These are phyloP conservation scores for Neurospora cerealis DNA, from an alignment of 495 filamentous ascomycete species.

Conservation along the genomic window DNA sequence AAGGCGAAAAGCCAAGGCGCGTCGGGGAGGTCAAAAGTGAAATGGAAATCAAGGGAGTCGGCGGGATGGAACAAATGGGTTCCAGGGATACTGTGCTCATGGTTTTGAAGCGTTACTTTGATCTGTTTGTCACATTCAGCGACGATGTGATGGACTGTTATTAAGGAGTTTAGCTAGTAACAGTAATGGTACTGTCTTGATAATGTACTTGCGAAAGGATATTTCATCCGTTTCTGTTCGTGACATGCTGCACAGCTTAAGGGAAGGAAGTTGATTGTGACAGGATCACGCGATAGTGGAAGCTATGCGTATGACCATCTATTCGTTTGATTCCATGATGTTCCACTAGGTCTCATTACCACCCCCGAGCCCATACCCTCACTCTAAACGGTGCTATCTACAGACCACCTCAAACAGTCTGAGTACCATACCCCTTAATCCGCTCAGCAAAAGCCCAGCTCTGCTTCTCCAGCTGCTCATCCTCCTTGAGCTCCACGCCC, in stretches of 20 bases:
- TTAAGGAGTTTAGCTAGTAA: not conserved
- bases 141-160: not conserved
- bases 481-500: constrained; percentile 70
- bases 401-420: constrained; percentile 30
- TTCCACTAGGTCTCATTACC: not conserved
- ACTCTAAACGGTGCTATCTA: not conserved
- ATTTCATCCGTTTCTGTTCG: not conserved
- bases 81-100: not conserved
- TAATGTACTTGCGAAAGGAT: not conserved
- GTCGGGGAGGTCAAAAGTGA: not conserved
- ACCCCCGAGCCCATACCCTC: not conserved
- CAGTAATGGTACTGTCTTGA: not conserved
- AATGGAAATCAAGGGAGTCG: not conserved
- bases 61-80: not conserved
- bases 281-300: not conserved
- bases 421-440: constrained; percentile 51
- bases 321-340: not conserved
- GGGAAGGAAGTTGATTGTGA: not conserved
- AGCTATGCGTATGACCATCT: not conserved
- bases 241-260: not conserved
- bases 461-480: constrained; percentile 63
- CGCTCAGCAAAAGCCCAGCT: constrained; percentile 95
- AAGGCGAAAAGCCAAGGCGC: not conserved
- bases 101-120: not conserved
- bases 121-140: not conserved